Evolutionary conservation across 495 filamentous ascomycete species (phyloP), one percentile per base, ranked within the genome.

Genomic region (Hyaloscypha variabilis): DNA sequence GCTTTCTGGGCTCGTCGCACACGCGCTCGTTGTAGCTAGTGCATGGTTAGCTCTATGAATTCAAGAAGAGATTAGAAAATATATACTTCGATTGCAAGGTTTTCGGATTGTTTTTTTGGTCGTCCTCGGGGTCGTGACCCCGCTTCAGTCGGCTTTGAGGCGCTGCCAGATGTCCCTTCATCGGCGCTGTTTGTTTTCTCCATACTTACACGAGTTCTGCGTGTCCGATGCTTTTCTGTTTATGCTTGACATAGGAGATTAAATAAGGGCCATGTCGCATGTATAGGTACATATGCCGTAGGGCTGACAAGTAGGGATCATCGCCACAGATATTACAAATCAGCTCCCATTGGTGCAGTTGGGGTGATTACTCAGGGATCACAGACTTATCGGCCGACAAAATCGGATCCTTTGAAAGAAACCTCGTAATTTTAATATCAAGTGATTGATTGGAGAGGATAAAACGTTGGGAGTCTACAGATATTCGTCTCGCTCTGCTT

Each of bases 1-100:
- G 63, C 55, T 34, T 23, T 53, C 28, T 60, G 55, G 2, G 55
- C 55, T 13, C 63, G 55, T 5, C 63, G 55, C 19, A 65, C 55
- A 26, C 55, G 24, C 8, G 55, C 56, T 34, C 63, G 24, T 25
- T 54, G 39, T 26, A 23, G 14, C 63, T 65, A 19, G 24, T 19
- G 11, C 19, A 52, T 46, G 11, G n/a, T 39, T 46, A 36, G 46
- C 13, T 21, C 30, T 6, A 29, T 13, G 2, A 11, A 46, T 31
- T 36, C n/a, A 46, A 25, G 39, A 42, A 10, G 5, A 21, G 8
- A 30, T 5, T 36, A 1, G 31, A n/a, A 23, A 26, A 1, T 8
- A 42, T 34, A 25, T 46, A 42, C 57, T 19, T 59, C n/a, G 25
- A 59, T 21, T 6, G 29, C 28, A 23, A 21, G 11, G 26, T 46